Conservation (phyloP, 2,329 filamentous ascomycete genomes). For the Xylaria sp. region DNA sequence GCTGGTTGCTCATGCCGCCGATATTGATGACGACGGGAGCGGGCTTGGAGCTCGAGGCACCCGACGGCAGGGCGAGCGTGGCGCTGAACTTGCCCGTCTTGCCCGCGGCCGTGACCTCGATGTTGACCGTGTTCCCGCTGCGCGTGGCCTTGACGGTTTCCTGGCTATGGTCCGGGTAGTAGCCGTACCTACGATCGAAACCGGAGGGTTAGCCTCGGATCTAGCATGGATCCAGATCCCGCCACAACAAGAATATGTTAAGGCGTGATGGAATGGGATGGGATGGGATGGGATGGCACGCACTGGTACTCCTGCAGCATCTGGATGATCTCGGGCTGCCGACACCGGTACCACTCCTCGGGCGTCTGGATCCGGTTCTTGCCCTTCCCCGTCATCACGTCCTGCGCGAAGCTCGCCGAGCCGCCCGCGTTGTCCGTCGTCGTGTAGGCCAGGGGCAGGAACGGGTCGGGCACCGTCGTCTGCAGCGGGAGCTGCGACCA, state of each 20-base stretch:
- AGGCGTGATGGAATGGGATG: background rate
- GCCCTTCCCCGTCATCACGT: slow-evolving; percentile 47
- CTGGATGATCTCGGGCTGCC: slow-evolving; percentile 55
- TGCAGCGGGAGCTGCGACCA: slow-evolving; percentile 45
- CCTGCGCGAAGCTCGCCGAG: slow-evolving; percentile 39
- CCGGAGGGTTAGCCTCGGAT: background rate
- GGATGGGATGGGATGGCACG: background rate
- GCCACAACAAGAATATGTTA: too few species aligned
- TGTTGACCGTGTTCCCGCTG: slow-evolving; percentile 50
- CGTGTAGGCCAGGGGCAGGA: slow-evolving; percentile 48
- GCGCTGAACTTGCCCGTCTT: slow-evolving; percentile 53
- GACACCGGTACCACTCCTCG: slow-evolving; percentile 56
- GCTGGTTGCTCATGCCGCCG: slow-evolving; percentile 54
- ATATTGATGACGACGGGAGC: slow-evolving; percentile 57
- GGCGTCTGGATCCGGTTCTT: slow-evolving; percentile 49
- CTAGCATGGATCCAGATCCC: too few species aligned
- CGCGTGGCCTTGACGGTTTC: slow-evolving; percentile 55
- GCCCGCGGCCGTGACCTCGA: slow-evolving; percentile 49
- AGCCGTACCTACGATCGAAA: slow-evolving; percentile 42
- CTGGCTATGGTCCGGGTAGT: slow-evolving; percentile 54
- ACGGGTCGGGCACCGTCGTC: slow-evolving; percentile 51
- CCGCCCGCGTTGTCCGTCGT: slow-evolving; percentile 43
- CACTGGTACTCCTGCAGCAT: slow-evolving; percentile 58
- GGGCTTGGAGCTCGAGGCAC: slow-evolving; percentile 40
- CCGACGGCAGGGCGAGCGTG: slow-evolving; percentile 48